Conservation (phyloP, 2,329 filamentous ascomycete species). For the Colletotrichum gigasporum region DNA sequence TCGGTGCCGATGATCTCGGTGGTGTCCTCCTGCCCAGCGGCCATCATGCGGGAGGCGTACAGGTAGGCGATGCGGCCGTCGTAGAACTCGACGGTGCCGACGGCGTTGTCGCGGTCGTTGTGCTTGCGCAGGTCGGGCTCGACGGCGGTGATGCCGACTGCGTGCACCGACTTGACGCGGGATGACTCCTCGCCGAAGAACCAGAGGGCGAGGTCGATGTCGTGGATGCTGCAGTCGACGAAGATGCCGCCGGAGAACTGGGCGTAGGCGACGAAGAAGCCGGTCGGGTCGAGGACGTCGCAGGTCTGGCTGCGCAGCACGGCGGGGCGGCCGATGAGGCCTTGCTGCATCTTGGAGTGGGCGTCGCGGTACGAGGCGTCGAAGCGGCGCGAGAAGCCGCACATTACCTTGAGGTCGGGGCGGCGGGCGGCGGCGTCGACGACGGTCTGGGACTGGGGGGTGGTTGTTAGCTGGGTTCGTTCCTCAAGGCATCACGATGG, state of each 20-base stretch:
- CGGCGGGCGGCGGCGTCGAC: slow-evolving; percentile 63
- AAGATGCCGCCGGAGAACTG: slow-evolving; percentile 74
- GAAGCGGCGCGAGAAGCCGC: slow-evolving; percentile 56
- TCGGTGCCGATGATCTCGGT: slow-evolving; percentile 75
- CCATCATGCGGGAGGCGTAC: slow-evolving; percentile 73
- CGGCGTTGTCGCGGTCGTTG: slow-evolving; percentile 43
- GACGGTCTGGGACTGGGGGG: slow-evolving; percentile 64
- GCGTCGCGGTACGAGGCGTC: slow-evolving; percentile 73
- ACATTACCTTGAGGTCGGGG: slow-evolving; percentile 71
- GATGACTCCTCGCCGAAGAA: slow-evolving; percentile 42
- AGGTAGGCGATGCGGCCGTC: slow-evolving; percentile 71
- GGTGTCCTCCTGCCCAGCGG: slow-evolving; percentile 72
- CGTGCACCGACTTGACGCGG: slow-evolving; percentile 41
- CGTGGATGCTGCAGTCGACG: slow-evolving; percentile 76
- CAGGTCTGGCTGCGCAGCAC: slow-evolving; percentile 74
- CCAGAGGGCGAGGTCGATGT: slow-evolving; percentile 58
- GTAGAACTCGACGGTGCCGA: slow-evolving; percentile 71
- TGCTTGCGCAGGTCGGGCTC: slow-evolving; percentile 43
- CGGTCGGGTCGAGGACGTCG: slow-evolving; percentile 71
- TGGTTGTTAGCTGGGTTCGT: neutral
- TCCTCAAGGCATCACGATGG: too few relatives aligned
- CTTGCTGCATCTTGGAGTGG: slow-evolving; percentile 57
- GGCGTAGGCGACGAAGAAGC: slow-evolving; percentile 76
- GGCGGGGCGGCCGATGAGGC: slow-evolving; percentile 67
- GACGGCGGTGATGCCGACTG: slow-evolving; percentile 43